Evolutionary conservation across 257 asterid species (phyloP), one percentile per base, ranked within the genome.

Genomic region (Fraxinus americana): DNA sequence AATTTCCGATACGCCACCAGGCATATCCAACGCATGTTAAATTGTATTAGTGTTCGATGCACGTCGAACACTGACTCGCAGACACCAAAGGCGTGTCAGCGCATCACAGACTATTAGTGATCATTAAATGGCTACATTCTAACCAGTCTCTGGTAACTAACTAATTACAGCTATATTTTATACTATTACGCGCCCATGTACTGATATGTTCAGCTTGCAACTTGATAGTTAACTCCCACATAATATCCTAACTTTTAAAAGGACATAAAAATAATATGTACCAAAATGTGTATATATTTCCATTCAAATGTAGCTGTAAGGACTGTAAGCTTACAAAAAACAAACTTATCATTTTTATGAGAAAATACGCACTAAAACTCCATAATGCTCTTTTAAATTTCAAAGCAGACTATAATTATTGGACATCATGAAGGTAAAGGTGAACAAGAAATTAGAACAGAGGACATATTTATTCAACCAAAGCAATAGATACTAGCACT

Each of bases 391-490:
- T 50, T 14, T 17, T 19, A 7, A 7, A 13, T 21, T 78, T 71
- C 17, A 61, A 25, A 27, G 66, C 14, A 7, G 34, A 45, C 29
- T 39, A 25, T 4, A 29, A 76, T 68, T 25, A 61, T 65, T 4
- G 4, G 32, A 67, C 50, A n/a, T 75, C 38, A 12, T 27, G 34
- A n/a, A 59, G 29, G 66, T 50, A 78, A 43, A 61, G 2, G 69
- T 71, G 45, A 27, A 34, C 27, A 57, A 41, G 13, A 50, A 32
- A 13, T 48, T 30, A 4, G 17, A 52, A 25, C 19, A 54, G 52
- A 19, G 36, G 19, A 69, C 17, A 76, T 54, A 71, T 23, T 21
- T 71, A 36, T 39, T 52, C 8, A 61, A 32, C 66, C 65, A 78
- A 74, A 74, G 34, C 16, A 61, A 61, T 23, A 25, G 0, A 61